These are phyloP conservation scores for Pythium brachiatum DNA, from an alignment of 352 stramenopile species.

Conservation along the genomic window DNA sequence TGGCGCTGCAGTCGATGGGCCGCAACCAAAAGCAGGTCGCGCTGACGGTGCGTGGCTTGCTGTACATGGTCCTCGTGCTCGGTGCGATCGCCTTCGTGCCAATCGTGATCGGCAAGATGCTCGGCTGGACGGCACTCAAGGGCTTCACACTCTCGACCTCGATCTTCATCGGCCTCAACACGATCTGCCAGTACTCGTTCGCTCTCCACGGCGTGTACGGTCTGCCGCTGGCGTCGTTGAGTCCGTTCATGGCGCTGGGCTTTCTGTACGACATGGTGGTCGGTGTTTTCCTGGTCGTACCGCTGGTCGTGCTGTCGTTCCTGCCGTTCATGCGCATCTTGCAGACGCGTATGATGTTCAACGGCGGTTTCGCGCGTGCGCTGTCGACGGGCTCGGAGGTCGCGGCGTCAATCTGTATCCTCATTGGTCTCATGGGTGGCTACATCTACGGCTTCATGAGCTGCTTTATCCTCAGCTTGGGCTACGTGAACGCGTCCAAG, in stretches of 20 bases:
- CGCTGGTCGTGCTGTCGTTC: conserved; percentile 67
- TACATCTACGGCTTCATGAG: conserved; percentile 79
- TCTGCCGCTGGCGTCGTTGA: conserved; percentile 63
- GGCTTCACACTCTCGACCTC: conserved; percentile 64
- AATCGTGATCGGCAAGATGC: conserved; percentile 50
- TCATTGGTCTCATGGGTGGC: conserved; percentile 69
- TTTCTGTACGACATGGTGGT: conserved; percentile 88
- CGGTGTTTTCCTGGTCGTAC: conserved; percentile 73
- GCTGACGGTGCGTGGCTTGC: conserved; percentile 51
- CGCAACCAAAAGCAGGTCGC: conserved; percentile 61
- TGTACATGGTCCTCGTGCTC: conserved; percentile 75
- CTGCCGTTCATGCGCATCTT: conserved; percentile 86
- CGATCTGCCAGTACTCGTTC: conserved; percentile 69
- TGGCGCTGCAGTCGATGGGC: conserved; percentile 43
- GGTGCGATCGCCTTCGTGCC: conserved; percentile 52
- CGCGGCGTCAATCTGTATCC: conserved; percentile 74
- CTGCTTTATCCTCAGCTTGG: conserved; percentile 64
- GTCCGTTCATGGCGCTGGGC: conserved; percentile 64
- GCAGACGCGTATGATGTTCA: conserved; percentile 87
- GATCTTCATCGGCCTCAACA: conserved; percentile 68
- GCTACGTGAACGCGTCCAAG: conserved; percentile 70
- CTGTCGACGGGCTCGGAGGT: conserved; percentile 78
- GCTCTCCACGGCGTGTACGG: conserved; percentile 65
- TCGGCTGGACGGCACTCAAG: conserved; percentile 60
- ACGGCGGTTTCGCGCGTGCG: conserved; percentile 76